Evolutionary conservation across 2,329 filamentous ascomycete genomes (phyloP), one percentile per base, ranked within the genome.

Genomic region (Cytospora schulzeri): DNA sequence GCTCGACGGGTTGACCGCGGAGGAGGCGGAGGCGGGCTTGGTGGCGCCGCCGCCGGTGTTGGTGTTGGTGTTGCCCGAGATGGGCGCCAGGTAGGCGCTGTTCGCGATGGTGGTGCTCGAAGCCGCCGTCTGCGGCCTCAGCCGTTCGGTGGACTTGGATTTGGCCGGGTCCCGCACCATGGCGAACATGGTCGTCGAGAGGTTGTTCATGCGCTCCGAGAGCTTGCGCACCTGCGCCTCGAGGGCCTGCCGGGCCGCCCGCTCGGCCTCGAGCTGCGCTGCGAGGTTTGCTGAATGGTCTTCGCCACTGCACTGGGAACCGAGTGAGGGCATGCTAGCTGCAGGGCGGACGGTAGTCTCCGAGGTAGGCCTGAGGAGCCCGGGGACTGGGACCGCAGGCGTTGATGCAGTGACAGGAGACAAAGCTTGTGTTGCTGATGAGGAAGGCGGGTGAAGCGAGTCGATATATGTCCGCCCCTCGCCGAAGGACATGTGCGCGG

Each of bases 201-300:
- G 69, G 12, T 80, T 72, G 68, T 82, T 80, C 55, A 87, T 68
- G 52, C 81, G 80, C 38, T 82, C 80, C 26, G 78, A 79, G 7
- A 89, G 76, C 51, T 78, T 81, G 63, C 78, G 81, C 35, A 89
- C 84, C 64, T 87, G 80, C 1, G 77, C 75, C 71, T 88, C 87
- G 5, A 89, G 79, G 4, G 80, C 77, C 63, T 81, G 77, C 6
- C 87, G 80, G 6, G 83, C 83, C 0, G 79, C 79, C 29, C 85
- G 84, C 71, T 89, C 87, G 1, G 79, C 78, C 63, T 86, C 79
- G 29, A 89, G 77, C 62, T 88, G 77, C 19, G 80, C 77, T 31
- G 82, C 72, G 19, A 88, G 76, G 66, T 84, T 84, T 57, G 85
- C 80, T 57, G 85, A 81, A 19, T 74, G 71, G 2, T 77, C 64